Percentiles rank a stretch among this genome's conserved stretches.
These are phyloP conservation scores for Tetrastigma voinierianum DNA, from an alignment of 164 flowering plant species.

Conservation along the genomic window DNA sequence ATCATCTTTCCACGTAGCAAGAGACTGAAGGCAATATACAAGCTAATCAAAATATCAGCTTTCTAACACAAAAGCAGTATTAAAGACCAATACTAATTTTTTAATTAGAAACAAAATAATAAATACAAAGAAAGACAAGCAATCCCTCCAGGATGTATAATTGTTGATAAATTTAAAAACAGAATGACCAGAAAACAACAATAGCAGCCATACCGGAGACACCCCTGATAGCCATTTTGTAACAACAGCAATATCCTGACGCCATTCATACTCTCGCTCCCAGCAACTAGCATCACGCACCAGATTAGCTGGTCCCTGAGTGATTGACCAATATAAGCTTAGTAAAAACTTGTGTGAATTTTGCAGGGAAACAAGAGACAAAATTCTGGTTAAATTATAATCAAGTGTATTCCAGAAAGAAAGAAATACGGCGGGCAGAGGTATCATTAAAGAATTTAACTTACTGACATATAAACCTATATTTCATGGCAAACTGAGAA, in stretches of 20 bases:
- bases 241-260: constrained; percentile 96
- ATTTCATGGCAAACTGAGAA: no score
- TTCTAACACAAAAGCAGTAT: no score
- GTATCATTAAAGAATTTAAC: neutral
- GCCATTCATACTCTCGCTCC: constrained; percentile 97
- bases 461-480: neutral
- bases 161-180: neutral
- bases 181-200: constrained; percentile 1
- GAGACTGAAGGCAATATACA: no score
- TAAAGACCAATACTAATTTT: no score
- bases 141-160: no score
- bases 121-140: no score
- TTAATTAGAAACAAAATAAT: no score
- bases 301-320: constrained; percentile 82
- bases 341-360: neutral
- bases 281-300: constrained; percentile 90
- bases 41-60: no score
- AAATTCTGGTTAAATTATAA: neutral
- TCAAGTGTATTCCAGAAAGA: neutral
- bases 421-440: neutral
- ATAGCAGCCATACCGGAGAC: constrained; percentile 60
- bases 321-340: constrained; percentile 1
- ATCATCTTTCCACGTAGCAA: no score
- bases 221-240: constrained; percentile 96
- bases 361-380: neutral